Evolutionary conservation across 139 green algal species (phyloP).

Genomic region (Auxenochlorella protothecoides): DNA sequence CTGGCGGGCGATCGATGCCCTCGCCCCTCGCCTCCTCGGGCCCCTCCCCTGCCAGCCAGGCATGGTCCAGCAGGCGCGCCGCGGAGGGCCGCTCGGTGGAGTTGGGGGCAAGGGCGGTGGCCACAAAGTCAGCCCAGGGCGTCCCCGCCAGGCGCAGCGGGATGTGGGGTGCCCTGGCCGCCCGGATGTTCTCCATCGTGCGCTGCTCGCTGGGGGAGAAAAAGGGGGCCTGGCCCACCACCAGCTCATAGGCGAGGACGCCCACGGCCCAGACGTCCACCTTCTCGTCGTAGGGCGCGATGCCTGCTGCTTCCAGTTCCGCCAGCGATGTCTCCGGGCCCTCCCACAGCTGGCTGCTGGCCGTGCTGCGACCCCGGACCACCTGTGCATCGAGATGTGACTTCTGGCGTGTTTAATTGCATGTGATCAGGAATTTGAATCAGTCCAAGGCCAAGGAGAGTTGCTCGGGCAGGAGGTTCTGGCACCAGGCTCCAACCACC

Average conservation of each 20-base stretch:
- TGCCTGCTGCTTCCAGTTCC: background rate
- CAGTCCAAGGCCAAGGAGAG: no score
- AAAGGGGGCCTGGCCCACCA: slow-evolving; percentile 50
- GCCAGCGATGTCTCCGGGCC: no score
- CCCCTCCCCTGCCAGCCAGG: slow-evolving; percentile 36
- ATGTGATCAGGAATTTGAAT: no score
- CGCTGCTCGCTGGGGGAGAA: background rate
- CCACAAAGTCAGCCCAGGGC: slow-evolving; percentile 35
- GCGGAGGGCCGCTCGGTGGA: slow-evolving; percentile 45
- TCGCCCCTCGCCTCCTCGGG: background rate
- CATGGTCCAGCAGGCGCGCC: slow-evolving; percentile 50
- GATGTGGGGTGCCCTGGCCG: background rate
- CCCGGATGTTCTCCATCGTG: background rate
- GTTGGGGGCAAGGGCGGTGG: slow-evolving; percentile 48
- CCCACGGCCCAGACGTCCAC: slow-evolving; percentile 70
- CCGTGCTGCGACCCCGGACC: no score
- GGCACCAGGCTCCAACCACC: no score
- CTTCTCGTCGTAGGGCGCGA: background rate
- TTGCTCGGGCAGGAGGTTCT: no score
- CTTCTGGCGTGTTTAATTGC: no score
- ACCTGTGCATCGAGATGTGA: no score
- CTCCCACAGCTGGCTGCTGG: no score
- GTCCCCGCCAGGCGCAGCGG: background rate
- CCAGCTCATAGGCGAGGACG: slow-evolving; percentile 73
- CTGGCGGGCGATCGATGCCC: background rate